Base-by-base conservation (phyloP, 331 rosid species). In the Malus hybrid region DNA sequence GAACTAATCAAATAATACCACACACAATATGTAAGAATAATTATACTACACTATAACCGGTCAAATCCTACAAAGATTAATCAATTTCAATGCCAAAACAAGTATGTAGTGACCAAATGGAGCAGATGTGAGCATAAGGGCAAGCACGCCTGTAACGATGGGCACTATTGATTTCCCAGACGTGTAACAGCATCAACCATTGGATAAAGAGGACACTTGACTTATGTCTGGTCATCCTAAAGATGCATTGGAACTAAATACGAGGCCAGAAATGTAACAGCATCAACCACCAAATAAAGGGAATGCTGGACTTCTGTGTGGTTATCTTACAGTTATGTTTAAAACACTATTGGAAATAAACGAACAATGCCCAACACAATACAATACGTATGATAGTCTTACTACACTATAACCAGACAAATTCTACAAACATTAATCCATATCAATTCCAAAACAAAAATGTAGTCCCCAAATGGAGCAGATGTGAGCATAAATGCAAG, bases 381-480 rank as follows among this genome's bases (percentile, higher is more conserved):
- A 42, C 39, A 31, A 5, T 10, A 27, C 1, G 19, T 13, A 27
- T 4, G 4, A 8, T 7, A 14, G 2, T 13, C 10, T 4, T 2
- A 6, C 59, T 6, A 52, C 57, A 5, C 59, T 15, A 54, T 54
- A 54, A 54, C 20, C 59, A 5, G 36, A 12, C 66, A 28, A 27
- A 62, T 12, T 8, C 22, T 3, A 62, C 66, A 24, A 28, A 32
- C 44, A 65, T 7, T 11, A 64, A 24, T 9, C 60, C 22, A 54
- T 6, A 5, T 15, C 10, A 10, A 54, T 31, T 19, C 32, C 12
- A 4, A 10, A 4, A 48, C 55, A 22, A n/a, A 75, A 6, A 70
- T 90, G 88, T 90, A 70, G 79, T 32, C 89, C 42, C 84, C 86
- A 34, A 82, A 85, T 85, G 92, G 87, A 89, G 83, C 97, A 88